Evolutionary conservation across 768 basidiomycete species (phyloP), one percentile per base, ranked within the genome.

Genomic region (Hericium alpestre): DNA sequence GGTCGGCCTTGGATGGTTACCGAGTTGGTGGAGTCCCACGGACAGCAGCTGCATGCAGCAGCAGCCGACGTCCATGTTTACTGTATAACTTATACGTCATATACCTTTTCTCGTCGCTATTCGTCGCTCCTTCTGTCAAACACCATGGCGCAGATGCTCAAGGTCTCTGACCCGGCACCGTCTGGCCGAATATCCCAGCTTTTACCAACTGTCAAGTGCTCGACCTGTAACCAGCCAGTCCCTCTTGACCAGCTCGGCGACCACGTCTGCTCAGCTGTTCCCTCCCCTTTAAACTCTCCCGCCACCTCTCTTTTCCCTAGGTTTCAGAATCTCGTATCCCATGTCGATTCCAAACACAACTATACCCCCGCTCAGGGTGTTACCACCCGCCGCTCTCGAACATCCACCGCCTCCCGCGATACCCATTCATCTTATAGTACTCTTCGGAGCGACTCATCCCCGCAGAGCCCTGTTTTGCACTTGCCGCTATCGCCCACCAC

Each of bases 201-300:
- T 51, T 75, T 95, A 10, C 90, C 93, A 5, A 76, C 83, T 2
- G 86, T 93, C 59, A 94, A 87, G 68, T 96, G 93, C 69, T 90
- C 90, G 2, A 85, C 73, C 32, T 96, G 93, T 67, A 73, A 74
- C 63, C 72, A 74, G 9, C 81, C 79, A 1, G 87, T 96, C 40
- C 82, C 87, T 37, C 75, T 95, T 38, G 72, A 77, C 50, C 76
- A 83, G 49, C 82, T 95, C 38, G 83, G 83, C 39, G 87, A 90
- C 59, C 93, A 95, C 66, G 73, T 82, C 66, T 96, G 93, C 69
- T 61, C 74, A 6, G 69, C 75, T 11, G 63, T 75, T 10, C 76
- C 79, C 69, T 61, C 59, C 62, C 66, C 74, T 73, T 27, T 68
- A 70, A 55, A 70, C 73, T 15, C 70, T 73, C 18, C 65, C 73